These are phyloP conservation scores for Verbascum thapsus DNA, from an alignment of 257 asterid genomes.

Conservation along the genomic window DNA sequence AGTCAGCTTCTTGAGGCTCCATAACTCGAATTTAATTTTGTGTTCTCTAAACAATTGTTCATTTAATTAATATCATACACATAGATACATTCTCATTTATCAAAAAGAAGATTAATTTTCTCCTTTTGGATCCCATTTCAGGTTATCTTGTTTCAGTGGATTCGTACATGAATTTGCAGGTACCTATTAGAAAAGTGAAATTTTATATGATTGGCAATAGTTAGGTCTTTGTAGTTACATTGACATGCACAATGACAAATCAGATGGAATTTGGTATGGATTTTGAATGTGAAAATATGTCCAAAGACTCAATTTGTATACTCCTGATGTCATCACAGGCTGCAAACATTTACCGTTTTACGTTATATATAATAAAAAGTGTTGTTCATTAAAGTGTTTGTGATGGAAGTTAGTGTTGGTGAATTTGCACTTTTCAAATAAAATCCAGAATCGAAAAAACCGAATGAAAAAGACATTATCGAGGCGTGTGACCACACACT, in stretches of 20 bases:
- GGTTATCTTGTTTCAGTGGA: slow-evolving; percentile 50
- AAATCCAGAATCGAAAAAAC: too few species aligned
- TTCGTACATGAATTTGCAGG: slow-evolving; percentile 99
- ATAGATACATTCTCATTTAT: not conserved
- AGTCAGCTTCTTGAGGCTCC: not conserved
- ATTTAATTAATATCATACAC: not conserved
- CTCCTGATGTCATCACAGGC: not conserved
- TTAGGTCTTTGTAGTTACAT: slow-evolving; percentile 13
- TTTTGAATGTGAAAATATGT: slow-evolving; percentile 15
- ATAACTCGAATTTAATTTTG: not conserved
- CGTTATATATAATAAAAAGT: not conserved
- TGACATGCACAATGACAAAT: not conserved
- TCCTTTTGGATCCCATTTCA: slow-evolving; percentile 34
- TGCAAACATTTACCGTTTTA: not conserved
- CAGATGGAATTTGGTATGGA: not conserved
- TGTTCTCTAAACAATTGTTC: not conserved
- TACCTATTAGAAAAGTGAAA: slow-evolving; percentile 29
- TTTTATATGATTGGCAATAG: not conserved
- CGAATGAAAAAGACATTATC: too few species aligned
- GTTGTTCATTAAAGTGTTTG: not conserved
- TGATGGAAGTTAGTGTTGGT: not conserved
- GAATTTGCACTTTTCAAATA: too few species aligned
- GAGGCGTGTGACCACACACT: too few species aligned
- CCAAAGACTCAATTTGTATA: not conserved
- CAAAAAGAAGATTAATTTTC: not conserved